Base-by-base conservation (phyloP, 768 basidiomycete genomes). In the Leccinum incarnatum region DNA sequence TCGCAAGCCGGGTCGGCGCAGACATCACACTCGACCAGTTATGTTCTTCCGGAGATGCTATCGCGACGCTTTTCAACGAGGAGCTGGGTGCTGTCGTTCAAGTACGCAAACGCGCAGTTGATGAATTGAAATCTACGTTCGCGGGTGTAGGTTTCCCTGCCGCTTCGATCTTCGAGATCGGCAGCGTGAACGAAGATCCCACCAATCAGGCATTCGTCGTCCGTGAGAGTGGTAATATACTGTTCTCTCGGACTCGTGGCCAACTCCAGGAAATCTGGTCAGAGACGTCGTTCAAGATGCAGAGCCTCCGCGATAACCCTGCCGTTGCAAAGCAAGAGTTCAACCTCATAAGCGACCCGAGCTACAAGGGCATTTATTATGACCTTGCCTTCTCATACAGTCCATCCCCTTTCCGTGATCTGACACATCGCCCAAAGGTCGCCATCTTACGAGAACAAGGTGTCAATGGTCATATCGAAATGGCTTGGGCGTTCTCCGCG, bases 371-470 rank as follows among this genome's bases (percentile, higher is more conserved):
- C 15, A 76, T 98, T 46, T 85, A 79, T 67, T 98, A 89, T 75
- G 81, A 90, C 60, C 83, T 95, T 65, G 82, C 82, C 2, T 92
- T 89, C 73, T 58, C 72, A 12, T 51, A 58, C 62, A 51, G 60
- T 54, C 68, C 75, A 53, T 50, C 77, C 4, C 79, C 77, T 34
- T 60, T 70, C 17, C 71, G 70, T n/a, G 58, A 64, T 53, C 62
- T 84, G 56, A 73, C 79, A 63, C 73, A 72, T 52, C 85, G 89
- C 1, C 97, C 97, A 8, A 88, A 85, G 70, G 92, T 99, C 29
- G 96, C 95, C 23, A 93, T 99, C 65, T 82, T 99, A 30, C 89
- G 97, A 52, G 97, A 99, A 74, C 97, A 98, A 70, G 97, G 97
- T 60, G 95, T 98, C 59, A 99, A 99, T 71, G 97, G 97, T 2